Base-by-base conservation (phyloP, 306 rosid genomes). In the Bauhinia variegata region DNA sequence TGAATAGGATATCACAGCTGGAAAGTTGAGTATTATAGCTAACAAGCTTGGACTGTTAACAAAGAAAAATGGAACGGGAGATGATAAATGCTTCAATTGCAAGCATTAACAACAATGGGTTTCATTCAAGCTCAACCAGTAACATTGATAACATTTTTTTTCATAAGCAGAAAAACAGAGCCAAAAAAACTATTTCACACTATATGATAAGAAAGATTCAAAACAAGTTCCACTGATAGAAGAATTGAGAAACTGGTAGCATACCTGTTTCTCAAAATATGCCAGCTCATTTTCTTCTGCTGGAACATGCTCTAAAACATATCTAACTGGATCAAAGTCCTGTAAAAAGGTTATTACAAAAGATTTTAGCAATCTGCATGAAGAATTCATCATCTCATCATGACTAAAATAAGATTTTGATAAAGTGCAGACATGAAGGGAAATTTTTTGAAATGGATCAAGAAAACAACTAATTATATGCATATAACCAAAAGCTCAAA, bases 291-390 rank as follows among this genome's bases (percentile, higher is more conserved):
- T 77, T 60, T 86, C 97, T 52, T 86, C 97, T 16, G 82, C 74
- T 47, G 96, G 88, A 77, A 81, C 69, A 54, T 77, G 89, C 82
- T 95, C 91, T 78, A 95, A 58, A 63, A 95, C 75, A 82, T 90
- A 87, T 73, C 81, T 80, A 51, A 95, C 81, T 41, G 99, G 96
- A 80, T 95, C 97, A 43, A 95, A 90, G 13, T 87, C 92, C 97
- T 90, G 97, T 84, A 78, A 19, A 62, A 41, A 54, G 64, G 71
- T 68, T 70, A 53, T 70, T 58, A 56, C 31, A 54, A n/a, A 31
- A 70, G 34, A 61, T 19, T 65, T 72, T 73, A 48, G 68, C 54
- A 62, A 23, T 31, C 68, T 41, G 16, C 38, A 11, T 32, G 39
- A 54, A 68, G 67, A 70, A 65, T 39, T 37, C 56, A 72, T 36